phyloP scores from a whole-genome alignment of 805 yeast genomes.

The Isabelozyma gotoi region DNA sequence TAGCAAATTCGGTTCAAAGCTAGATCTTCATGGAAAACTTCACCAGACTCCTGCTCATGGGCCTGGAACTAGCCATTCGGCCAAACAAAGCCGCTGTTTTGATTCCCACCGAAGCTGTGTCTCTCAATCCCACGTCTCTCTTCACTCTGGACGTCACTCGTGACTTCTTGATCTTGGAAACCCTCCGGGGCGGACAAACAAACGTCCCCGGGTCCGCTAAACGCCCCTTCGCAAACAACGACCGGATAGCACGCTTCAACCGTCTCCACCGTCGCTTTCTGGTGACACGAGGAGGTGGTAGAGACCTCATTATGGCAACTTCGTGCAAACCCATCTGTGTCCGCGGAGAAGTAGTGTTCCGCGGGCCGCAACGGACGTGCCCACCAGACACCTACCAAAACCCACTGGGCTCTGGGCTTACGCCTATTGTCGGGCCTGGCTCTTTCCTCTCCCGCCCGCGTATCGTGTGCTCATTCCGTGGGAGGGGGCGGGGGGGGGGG shows the following conservation, averaged over 20 bases:
- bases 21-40: not conserved
- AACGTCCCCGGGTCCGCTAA: conserved; percentile 26
- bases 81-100: conserved; percentile 4
- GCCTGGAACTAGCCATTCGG: not conserved
- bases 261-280: conserved; percentile 30
- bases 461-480: too few relatives aligned
- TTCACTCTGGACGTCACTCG: conserved; percentile 19
- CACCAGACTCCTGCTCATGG: conserved; percentile 3
- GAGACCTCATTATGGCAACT: conserved; percentile 28
- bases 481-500: too few relatives aligned
- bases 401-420: too few relatives aligned
- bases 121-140: conserved; percentile 12
- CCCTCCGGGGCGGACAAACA: conserved; percentile 7
- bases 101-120: conserved; percentile 17
- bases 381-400: conserved; percentile 1
- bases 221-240: conserved; percentile 25
- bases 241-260: conserved; percentile 25
- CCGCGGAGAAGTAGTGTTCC: conserved; percentile 1
- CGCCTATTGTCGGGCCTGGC: too few relatives aligned
- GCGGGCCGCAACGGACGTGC: not conserved
- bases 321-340: not conserved
- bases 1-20: not conserved
- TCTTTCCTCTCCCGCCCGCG: too few relatives aligned
- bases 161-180: conserved; percentile 26
- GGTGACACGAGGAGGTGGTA: conserved; percentile 37